Percentiles rank a stretch among this genome's conserved stretches.
Evolutionary conservation across 768 basidiomycete species (phyloP).

Genomic region (Pisolithus sp.): DNA sequence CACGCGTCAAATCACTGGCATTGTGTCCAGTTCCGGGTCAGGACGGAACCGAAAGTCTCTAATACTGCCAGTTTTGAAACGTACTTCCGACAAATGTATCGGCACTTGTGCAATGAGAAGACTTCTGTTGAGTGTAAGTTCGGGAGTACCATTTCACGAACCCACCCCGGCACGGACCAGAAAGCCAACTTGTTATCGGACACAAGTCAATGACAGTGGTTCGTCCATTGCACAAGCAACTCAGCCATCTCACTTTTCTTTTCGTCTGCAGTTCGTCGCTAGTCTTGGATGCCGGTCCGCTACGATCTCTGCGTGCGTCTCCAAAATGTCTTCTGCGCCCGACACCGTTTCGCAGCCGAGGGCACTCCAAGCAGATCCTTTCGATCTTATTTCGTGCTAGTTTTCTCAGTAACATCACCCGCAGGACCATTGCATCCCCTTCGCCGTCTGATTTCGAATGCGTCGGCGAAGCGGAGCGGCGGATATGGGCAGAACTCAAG

Average conservation of each 20-base stretch:
- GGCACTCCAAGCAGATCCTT: slow-evolving; percentile 83
- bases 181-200: too few relatives aligned
- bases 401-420: slow-evolving; percentile 76
- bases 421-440: slow-evolving; percentile 64
- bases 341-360: slow-evolving; percentile 66
- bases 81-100: too few relatives aligned
- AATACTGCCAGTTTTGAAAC: too few relatives aligned
- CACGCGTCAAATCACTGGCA: too few relatives aligned
- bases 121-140: too few relatives aligned
- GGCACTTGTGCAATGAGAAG: too few relatives aligned
- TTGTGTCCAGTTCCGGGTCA: too few relatives aligned
- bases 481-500: slow-evolving; percentile 94
- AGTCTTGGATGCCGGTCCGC: slow-evolving; percentile 47
- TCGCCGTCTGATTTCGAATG: slow-evolving; percentile 56
- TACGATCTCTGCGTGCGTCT: slow-evolving; percentile 85
- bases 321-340: slow-evolving; percentile 87
- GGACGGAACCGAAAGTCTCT: too few relatives aligned
- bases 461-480: slow-evolving; percentile 56
- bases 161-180: too few relatives aligned
- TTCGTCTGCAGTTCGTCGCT: neutral
- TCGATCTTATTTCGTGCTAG: slow-evolving; percentile 88
- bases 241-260: neutral
- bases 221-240: neutral
- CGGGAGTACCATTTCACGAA: too few relatives aligned
- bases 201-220: neutral